A percentile compares a stretch with the other conserved stretches of the same genome.
phyloP scores from a whole-genome alignment of 495 filamentous ascomycete species.

The Pyrenopolyporus hunteri region DNA sequence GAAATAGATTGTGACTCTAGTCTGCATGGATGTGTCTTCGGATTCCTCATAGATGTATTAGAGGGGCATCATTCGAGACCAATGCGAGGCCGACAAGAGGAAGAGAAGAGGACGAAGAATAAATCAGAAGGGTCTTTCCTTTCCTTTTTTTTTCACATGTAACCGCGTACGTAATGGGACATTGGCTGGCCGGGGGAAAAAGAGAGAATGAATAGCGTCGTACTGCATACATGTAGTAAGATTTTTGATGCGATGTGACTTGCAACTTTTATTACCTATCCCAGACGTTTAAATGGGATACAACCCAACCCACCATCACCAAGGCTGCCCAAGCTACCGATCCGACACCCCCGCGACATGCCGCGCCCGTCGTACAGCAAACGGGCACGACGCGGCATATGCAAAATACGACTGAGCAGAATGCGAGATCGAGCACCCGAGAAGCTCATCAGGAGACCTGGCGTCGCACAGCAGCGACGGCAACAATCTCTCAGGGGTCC shows the following conservation, averaged over 20 bases:
- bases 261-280: slow-evolving; percentile 29
- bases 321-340: slow-evolving; percentile 34
- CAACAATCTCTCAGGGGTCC: slow-evolving; percentile 23
- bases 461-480: slow-evolving; percentile 31
- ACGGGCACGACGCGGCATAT: slow-evolving; percentile 37
- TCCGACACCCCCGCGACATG: slow-evolving; percentile 37
- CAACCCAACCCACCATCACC: slow-evolving; percentile 31
- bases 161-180: slow-evolving; percentile 30
- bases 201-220: slow-evolving; percentile 9
- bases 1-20: slow-evolving; percentile 42
- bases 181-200: slow-evolving; percentile 14
- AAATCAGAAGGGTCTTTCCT: slow-evolving; percentile 15
- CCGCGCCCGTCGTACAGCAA: slow-evolving; percentile 24
- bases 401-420: slow-evolving; percentile 31
- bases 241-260: slow-evolving; percentile 35
- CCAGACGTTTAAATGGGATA: slow-evolving; percentile 32
- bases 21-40: slow-evolving; percentile 41
- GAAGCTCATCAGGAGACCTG: slow-evolving; percentile 31
- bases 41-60: slow-evolving; percentile 42
- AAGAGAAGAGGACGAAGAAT: slow-evolving; percentile 10
- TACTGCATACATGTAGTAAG: slow-evolving; percentile 39
- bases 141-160: slow-evolving; percentile 31
- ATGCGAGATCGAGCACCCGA: slow-evolving; percentile 33
- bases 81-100: slow-evolving; percentile 30
- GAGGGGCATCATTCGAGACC: slow-evolving; percentile 39